Percentiles rank a stretch among this genome's conserved stretches.
These are phyloP conservation scores for Trypethelium eluteriae DNA, from an alignment of 495 filamentous ascomycete species.

Conservation along the genomic window DNA sequence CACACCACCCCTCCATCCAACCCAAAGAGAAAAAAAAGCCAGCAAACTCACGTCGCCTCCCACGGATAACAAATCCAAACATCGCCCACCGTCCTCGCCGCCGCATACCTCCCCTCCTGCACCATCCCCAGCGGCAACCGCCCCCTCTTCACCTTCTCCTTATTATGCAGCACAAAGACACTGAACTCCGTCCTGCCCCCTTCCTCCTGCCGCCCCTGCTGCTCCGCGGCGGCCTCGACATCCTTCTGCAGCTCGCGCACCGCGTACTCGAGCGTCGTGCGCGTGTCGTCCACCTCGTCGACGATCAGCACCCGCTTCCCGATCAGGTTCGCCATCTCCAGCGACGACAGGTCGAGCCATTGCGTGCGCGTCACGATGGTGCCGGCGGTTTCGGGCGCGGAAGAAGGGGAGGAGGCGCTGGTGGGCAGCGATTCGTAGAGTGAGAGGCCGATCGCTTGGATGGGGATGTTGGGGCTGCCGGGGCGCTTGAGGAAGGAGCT, in stretches of 20 bases:
- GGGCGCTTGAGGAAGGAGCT: conserved; percentile 90
- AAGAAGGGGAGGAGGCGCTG: conserved; percentile 18
- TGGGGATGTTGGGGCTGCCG: conserved; percentile 88
- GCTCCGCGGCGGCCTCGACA: conserved; percentile 70
- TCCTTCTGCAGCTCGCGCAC: conserved; percentile 95
- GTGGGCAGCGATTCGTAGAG: conserved; percentile 76
- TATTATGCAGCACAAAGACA: conserved; percentile 90
- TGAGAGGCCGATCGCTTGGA: conserved; percentile 96
- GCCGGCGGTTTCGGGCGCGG: conserved; percentile 62
- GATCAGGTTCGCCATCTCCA: conserved; percentile 86
- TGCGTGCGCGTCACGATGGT: conserved; percentile 96
- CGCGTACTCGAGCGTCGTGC: conserved; percentile 94
- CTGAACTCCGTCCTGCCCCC: conserved; percentile 71
- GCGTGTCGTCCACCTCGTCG: conserved; percentile 96
- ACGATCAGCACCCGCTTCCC: conserved; percentile 98
- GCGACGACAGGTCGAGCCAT: conserved; percentile 86
- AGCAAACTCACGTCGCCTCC: conserved; percentile 67
- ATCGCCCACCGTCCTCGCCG: conserved; percentile 79
- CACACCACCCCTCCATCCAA: not conserved
- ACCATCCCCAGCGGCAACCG: conserved; percentile 76
- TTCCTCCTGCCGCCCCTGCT: conserved; percentile 53
- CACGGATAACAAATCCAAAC: conserved; percentile 99
- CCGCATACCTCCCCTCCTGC: conserved; percentile 66
- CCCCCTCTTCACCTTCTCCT: conserved; percentile 91
- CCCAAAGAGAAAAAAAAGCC: conserved; percentile 12